These are phyloP conservation scores for Endocalyx cinctus DNA, from an alignment of 2,329 filamentous ascomycete species.

Conservation along the genomic window DNA sequence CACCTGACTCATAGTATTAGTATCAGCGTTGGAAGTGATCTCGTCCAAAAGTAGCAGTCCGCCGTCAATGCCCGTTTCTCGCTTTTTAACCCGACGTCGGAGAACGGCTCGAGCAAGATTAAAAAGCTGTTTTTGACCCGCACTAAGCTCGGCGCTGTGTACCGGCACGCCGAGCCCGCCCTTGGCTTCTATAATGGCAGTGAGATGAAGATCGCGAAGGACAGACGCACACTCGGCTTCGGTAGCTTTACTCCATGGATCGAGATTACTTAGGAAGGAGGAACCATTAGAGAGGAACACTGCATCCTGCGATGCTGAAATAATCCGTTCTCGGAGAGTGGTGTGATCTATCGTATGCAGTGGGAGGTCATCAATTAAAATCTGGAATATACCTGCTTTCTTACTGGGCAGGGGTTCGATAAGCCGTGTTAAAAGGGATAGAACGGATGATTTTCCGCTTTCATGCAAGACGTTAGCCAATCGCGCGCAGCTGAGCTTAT, in stretches of 20 bases:
- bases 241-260: conserved; percentile 30
- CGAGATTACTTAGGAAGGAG: conserved; percentile 38
- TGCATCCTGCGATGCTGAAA: conserved; percentile 50
- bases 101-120: conserved; percentile 57
- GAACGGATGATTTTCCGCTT: conserved; percentile 39
- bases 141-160: conserved; percentile 44
- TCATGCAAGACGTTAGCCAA: neutral
- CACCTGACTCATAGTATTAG: conserved; percentile 4
- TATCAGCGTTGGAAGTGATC: conserved; percentile 6
- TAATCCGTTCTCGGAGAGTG: conserved; percentile 41
- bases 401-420: conserved; percentile 32
- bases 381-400: too few relatives aligned
- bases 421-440: conserved; percentile 36
- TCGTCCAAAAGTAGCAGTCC: conserved; percentile 8
- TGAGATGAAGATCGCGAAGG: conserved; percentile 31
- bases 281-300: conserved; percentile 44
- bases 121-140: conserved; percentile 62
- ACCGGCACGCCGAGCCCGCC: conserved; percentile 35
- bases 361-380: conserved; percentile 39
- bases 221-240: conserved; percentile 29
- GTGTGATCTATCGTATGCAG: conserved; percentile 34
- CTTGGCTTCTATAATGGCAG: conserved; percentile 24
- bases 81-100: conserved; percentile 20
- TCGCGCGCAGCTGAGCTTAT: conserved; percentile 9
- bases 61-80: neutral